Percentiles rank a stretch among this genome's conserved stretches.
These are phyloP conservation scores for Poa annua DNA, from an alignment of 176 grass and related monocot genomes.

Conservation along the genomic window DNA sequence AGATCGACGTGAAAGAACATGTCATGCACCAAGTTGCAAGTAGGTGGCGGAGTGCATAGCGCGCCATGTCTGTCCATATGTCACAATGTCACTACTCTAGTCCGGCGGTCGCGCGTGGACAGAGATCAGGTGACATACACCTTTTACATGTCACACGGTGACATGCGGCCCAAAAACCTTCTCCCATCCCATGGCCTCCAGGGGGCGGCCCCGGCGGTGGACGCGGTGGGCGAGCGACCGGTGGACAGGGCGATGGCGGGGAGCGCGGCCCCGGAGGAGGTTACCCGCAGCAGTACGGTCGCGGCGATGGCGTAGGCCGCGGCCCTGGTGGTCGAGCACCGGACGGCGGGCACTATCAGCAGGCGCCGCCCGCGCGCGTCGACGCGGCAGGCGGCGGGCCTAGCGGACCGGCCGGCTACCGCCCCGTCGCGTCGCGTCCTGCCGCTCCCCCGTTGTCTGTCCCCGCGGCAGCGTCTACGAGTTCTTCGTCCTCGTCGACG, in stretches of 20 bases:
- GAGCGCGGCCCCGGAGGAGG: not conserved
- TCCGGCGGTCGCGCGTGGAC: no score
- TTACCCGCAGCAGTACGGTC: not conserved
- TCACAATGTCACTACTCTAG: no score
- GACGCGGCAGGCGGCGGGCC: not conserved
- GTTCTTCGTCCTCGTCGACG: not conserved
- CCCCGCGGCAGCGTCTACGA: not conserved
- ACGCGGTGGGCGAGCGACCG: not conserved
- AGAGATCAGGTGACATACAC: no score
- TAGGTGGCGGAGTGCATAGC: no score
- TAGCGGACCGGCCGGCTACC: not conserved
- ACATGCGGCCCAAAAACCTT: constrained; percentile 8
- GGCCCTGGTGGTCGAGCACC: not conserved
- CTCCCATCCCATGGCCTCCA: constrained; percentile 44
- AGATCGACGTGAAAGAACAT: no score
- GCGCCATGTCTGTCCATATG: no score
- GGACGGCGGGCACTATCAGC: not conserved
- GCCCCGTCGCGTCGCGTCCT: not conserved
- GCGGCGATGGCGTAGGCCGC: not conserved
- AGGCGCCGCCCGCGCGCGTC: not conserved
- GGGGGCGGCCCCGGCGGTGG: not conserved
- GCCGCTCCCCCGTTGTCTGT: not conserved
- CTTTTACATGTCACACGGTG: no score
- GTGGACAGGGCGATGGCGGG: not conserved
- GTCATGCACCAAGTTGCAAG: no score